Base-by-base conservation (phyloP, 2,329 filamentous ascomycete species). In the Claviceps pusilla region DNA sequence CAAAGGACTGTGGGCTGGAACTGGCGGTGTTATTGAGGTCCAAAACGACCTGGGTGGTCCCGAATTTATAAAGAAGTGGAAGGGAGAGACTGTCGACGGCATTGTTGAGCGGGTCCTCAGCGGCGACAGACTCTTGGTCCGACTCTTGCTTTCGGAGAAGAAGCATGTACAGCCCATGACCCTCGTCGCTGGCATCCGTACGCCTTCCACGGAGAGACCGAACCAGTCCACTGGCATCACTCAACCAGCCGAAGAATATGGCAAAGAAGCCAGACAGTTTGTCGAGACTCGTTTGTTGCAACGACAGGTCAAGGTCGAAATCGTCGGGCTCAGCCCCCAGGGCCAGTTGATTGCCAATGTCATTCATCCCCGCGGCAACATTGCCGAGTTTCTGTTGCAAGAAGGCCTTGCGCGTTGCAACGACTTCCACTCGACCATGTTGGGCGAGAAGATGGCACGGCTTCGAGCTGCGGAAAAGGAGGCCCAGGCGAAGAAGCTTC, bases 391-490 rank as follows among this genome's bases (percentile, higher is more conserved):
- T 69, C 71, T 98, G 47, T 81, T 98, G 48, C 83, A 91, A 63
- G 87, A 89, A 53, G 93, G 93, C 62, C 76, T 97, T 54, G 93
- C 91, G 45, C 81, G 89, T 64, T 97, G 91, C 74, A 89, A 90
- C 59, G 93, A 98, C 69, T 90, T 93, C 71, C 93, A 98, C 73
- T 95, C 91, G 0, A 94, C 89, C 43, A 77, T 96, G 72, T 79
- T 98, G 11, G 93, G 93, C 48, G 74, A 81, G 51, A 87, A 91
- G 63, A 98, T 98, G 93, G 83, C 85, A 46, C 69, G 79, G 55
- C 80, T 97, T 55, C 83, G 93, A 58, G 81, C 87, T 59, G 90
- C 93, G 1, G 93, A 98, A 73, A 91, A 87, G 68, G 74, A 79
- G 56, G 93, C 93, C 4, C 89, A 89, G 70, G 79, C 82, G 59